Evolutionary conservation across 164 flowering plant genomes (phyloP).

Genomic region (Aristolochia fimbriata): DNA sequence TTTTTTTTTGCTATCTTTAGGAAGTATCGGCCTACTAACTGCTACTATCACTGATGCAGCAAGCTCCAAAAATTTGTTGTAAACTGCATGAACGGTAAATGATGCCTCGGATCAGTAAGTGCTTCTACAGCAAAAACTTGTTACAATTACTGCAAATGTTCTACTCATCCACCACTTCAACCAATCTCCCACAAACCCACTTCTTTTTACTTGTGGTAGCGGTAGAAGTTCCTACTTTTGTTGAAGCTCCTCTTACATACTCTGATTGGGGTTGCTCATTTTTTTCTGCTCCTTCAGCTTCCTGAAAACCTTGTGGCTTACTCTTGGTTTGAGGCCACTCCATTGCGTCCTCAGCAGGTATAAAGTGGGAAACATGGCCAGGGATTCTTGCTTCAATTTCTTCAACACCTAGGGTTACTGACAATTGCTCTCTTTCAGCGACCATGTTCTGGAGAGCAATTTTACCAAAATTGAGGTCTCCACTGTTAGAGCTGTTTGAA

Average conservation of each 20-base stretch:
- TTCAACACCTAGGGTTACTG: not conserved
- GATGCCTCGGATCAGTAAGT: too few species aligned
- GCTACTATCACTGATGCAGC: too few species aligned
- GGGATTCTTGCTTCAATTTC: too few species aligned
- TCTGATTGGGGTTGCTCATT: not conserved
- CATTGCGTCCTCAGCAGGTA: too few species aligned
- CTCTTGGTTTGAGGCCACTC: too few species aligned
- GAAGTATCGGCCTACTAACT: too few species aligned
- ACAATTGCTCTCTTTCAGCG: slow-evolving; percentile 3
- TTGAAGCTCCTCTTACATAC: not conserved
- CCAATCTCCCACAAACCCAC: slow-evolving; percentile 30
- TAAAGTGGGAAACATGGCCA: too few species aligned
- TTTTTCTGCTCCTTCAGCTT: not conserved
- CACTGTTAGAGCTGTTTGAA: not conserved
- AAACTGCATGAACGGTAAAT: too few species aligned
- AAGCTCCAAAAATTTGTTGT: too few species aligned
- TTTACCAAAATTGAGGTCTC: slow-evolving; percentile 6
- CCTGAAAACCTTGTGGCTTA: not conserved
- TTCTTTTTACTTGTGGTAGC: slow-evolving; percentile 11
- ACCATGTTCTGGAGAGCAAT: slow-evolving; percentile 6
- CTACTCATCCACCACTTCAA: slow-evolving; percentile 16
- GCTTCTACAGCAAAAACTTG: too few species aligned
- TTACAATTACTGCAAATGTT: too few species aligned
- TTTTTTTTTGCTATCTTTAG: too few species aligned
- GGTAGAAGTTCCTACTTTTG: not conserved